Percentiles rank a stretch among this genome's conserved stretches.
Conservation (phyloP, 768 basidiomycete species). For the Fistulinella prunicolor region DNA sequence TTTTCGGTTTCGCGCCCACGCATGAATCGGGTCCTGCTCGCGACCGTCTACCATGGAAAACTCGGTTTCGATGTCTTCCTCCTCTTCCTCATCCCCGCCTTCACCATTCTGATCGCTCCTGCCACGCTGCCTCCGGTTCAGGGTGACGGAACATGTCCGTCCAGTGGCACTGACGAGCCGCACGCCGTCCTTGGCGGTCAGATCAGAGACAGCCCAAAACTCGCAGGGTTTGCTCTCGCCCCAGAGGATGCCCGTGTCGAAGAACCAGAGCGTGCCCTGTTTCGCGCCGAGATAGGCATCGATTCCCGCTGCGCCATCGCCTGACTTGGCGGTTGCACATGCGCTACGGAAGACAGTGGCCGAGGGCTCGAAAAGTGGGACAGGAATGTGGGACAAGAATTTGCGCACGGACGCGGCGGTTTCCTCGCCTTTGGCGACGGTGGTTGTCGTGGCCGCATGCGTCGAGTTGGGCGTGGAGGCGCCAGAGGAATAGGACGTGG, state of each 20-base stretch:
- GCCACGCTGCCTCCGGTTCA: constrained; percentile 38
- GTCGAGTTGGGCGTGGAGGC: constrained; percentile 21
- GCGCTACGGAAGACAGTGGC: constrained; percentile 55
- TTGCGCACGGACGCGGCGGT: constrained; percentile 48
- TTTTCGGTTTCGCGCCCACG: constrained; percentile 61
- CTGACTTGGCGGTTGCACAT: constrained; percentile 34
- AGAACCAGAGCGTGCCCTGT: constrained; percentile 69
- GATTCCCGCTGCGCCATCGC: constrained; percentile 53
- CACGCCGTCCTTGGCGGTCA: constrained; percentile 53
- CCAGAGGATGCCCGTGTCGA: constrained; percentile 64
- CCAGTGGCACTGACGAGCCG: constrained; percentile 61
- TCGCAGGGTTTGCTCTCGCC: constrained; percentile 76
- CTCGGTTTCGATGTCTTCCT: constrained; percentile 54
- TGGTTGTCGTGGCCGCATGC: constrained; percentile 13
- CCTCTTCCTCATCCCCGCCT: not conserved
- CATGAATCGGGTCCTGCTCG: constrained; percentile 61
- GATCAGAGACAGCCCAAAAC: constrained; percentile 64
- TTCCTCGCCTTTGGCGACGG: constrained; percentile 49
- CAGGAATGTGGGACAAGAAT: constrained; percentile 50
- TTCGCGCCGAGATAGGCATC: constrained; percentile 74
- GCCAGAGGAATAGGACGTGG: constrained; percentile 35
- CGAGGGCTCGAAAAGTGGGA: constrained; percentile 48
- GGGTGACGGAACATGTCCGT: constrained; percentile 60
- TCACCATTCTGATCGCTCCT: not conserved
- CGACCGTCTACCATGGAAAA: constrained; percentile 71